These are phyloP conservation scores for Crassisporium funariophilum DNA, from an alignment of 768 basidiomycete genomes.

Conservation along the genomic window DNA sequence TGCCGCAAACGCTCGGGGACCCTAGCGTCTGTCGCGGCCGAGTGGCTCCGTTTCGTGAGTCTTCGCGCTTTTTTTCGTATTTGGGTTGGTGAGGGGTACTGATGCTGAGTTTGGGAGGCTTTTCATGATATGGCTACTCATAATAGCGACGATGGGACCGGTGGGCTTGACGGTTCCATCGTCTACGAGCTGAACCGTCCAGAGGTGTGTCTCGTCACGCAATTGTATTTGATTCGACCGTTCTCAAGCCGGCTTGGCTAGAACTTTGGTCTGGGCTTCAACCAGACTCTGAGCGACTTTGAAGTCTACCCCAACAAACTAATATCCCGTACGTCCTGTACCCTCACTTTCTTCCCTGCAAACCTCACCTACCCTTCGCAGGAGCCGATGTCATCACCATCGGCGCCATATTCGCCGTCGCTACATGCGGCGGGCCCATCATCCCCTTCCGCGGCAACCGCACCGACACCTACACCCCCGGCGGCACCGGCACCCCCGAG, in stretches of 20 bases:
- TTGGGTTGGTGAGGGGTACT: background rate
- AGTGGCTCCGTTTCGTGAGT: slow-evolving; percentile 40
- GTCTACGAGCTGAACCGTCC: slow-evolving; percentile 44
- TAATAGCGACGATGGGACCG: slow-evolving; percentile 45
- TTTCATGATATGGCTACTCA: slow-evolving; percentile 55
- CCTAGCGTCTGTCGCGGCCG: slow-evolving; percentile 31
- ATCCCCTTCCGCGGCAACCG: slow-evolving; percentile 68
- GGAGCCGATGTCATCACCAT: slow-evolving; percentile 24
- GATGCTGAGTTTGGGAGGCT: slow-evolving; percentile 36
- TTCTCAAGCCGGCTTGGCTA: slow-evolving; percentile 15
- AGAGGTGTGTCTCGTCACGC: slow-evolving; percentile 33
- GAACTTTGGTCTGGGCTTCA: slow-evolving; percentile 53
- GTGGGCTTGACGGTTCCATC: slow-evolving; percentile 54
- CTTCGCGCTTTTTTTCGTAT: background rate
- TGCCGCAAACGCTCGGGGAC: slow-evolving; percentile 33
- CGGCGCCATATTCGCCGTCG: slow-evolving; percentile 49
- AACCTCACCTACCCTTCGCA: slow-evolving; percentile 13
- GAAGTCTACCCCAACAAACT: slow-evolving; percentile 43
- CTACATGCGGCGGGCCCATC: slow-evolving; percentile 62
- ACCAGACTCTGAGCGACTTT: slow-evolving; percentile 44
- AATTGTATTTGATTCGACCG: background rate
- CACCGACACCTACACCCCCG: slow-evolving; percentile 29
- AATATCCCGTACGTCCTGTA: slow-evolving; percentile 39
- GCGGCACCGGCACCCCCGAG: slow-evolving; percentile 41
- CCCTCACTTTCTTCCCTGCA: background rate